Conservation (phyloP, 1,139 yeast species). For the Taiozyma sp. region DNA sequence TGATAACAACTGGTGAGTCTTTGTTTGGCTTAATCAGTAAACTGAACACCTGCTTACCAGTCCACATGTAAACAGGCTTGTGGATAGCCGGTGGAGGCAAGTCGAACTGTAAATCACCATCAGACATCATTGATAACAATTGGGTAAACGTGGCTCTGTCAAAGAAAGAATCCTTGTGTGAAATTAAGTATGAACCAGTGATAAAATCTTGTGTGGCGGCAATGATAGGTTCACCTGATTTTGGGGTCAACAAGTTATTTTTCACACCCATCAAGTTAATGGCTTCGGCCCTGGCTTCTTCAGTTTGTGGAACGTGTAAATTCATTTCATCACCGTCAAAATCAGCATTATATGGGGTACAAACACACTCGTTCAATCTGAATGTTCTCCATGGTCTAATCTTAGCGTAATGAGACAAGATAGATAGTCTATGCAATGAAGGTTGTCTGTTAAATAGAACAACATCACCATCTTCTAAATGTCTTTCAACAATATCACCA, state of each 20-base stretch:
- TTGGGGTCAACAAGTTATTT: conserved; percentile 89
- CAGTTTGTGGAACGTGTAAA: conserved; percentile 97
- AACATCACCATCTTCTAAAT: conserved; percentile 93
- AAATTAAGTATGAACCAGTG: conserved; percentile 89
- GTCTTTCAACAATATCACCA: conserved; percentile 98
- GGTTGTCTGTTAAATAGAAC: conserved; percentile 98
- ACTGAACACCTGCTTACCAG: conserved; percentile 94
- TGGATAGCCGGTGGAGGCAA: conserved; percentile 91
- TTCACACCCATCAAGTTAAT: conserved; percentile 97
- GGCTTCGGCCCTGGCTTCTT: conserved; percentile 98
- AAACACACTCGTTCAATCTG: conserved; percentile 96
- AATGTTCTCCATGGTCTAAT: conserved; percentile 98
- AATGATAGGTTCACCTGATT: conserved; percentile 97
- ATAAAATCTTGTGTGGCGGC: conserved; percentile 99
- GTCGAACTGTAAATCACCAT: conserved; percentile 82
- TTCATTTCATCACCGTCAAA: conserved; percentile 99
- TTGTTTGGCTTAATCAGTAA: conserved; percentile 80
- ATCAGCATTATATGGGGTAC: conserved; percentile 99
- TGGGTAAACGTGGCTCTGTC: conserved; percentile 84
- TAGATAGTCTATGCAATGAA: conserved; percentile 89
- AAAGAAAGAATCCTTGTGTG: conserved; percentile 89
- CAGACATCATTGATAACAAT: conserved; percentile 91
- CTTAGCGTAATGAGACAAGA: conserved; percentile 92
- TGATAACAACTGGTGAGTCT: conserved; percentile 72
- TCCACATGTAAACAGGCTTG: conserved; percentile 90